phyloP scores from a whole-genome alignment of 148 eudicot species.

The Persicaria maculosa region DNA sequence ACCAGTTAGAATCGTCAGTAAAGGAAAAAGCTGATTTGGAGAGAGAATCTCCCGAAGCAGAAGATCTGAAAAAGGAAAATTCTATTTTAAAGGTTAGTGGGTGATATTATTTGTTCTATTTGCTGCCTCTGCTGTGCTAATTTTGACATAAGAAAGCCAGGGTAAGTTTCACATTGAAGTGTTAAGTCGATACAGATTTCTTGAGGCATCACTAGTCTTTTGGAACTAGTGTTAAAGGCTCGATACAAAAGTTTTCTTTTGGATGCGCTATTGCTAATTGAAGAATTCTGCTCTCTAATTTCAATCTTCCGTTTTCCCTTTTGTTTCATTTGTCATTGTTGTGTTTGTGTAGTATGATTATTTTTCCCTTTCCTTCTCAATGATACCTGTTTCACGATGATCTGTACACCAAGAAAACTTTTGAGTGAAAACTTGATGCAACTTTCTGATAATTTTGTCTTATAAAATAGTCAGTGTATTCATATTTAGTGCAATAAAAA shows the following conservation, averaged over 20 bases:
- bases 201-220: not conserved
- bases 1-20: slow-evolving; percentile 44
- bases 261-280: not conserved
- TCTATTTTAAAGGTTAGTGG: slow-evolving; percentile 51
- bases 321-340: not conserved
- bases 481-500: not conserved
- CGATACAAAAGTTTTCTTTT: not conserved
- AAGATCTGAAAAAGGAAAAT: slow-evolving; percentile 62
- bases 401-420: not conserved
- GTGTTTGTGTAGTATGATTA: not conserved
- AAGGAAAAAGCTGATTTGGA: slow-evolving; percentile 70
- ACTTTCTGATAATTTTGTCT: not conserved
- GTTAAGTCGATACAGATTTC: not conserved
- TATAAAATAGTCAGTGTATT: not conserved
- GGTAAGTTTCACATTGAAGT: slow-evolving; percentile 1
- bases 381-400: not conserved
- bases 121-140: not conserved
- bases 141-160: not conserved
- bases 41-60: slow-evolving; percentile 41
- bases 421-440: not conserved
- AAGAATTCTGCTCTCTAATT: not conserved
- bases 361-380: not conserved
- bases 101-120: not conserved
- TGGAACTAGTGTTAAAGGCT: not conserved
- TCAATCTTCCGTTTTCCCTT: not conserved